Evolutionary conservation across 371 early-diverging fungal species (phyloP), one percentile per base, ranked within the genome.

Genomic region (Actinomucor elegans): DNA sequence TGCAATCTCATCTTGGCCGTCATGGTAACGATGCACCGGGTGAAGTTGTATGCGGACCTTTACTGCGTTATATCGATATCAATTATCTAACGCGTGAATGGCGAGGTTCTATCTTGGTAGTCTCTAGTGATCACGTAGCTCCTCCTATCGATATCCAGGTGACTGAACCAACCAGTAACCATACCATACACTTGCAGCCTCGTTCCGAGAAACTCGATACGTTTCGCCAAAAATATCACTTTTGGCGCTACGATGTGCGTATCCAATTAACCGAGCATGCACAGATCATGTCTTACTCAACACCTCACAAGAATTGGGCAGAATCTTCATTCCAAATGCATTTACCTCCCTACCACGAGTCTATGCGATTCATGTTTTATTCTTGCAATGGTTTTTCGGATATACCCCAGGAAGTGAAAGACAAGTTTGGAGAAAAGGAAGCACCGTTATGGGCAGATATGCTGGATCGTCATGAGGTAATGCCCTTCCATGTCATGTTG

Each of bases 361-460:
- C 52, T 6, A 58, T 59, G 64, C 49, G 59, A 17, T 67, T 51
- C 40, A 64, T 57, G 52, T 55, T 61, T 43, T 52, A 51, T 49
- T 54, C 54, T 21, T 51, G 90, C 59, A 88, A 86, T 55, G 90
- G 89, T 0, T 85, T 85, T 56, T 79, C 81, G 15, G 71, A 77
- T 49, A 72, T 80, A 20, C 73, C 81, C 17, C 57, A 66, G 20
- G 78, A 76, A 44, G 69, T 76, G 34, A 79, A 73, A n/a, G 70
- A 77, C 48, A 64, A 67, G 33, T 71, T 77, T 45, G 89, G 89
- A 20, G 78, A 81, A 35, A 75, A 84, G 41, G 38, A 52, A 7
- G 66, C 65, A 11, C 84, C 84, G 1, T 64, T 92, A 46, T 92
- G 93, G 93, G 81, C 79, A 45, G 92, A 92, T 67, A 69, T 87